These are phyloP conservation scores for Phenoliferia sp. DNA, from an alignment of 1,284 basidiomycete species.

Conservation along the genomic window DNA sequence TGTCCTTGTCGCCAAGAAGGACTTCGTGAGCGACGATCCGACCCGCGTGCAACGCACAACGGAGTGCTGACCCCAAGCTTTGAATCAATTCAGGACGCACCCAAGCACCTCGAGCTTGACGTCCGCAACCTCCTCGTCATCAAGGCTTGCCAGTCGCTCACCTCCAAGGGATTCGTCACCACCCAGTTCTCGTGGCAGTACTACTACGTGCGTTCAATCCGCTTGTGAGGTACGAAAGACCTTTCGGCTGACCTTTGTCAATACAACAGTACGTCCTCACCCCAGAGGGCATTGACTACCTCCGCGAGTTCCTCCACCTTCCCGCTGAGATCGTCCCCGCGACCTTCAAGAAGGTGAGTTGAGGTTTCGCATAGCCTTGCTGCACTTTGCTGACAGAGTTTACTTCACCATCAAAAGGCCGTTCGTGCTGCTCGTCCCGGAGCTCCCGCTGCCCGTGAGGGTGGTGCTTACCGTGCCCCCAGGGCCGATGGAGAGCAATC, in stretches of 20 bases:
- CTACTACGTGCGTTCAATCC: slow-evolving; percentile 42
- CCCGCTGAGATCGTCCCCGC: slow-evolving; percentile 88
- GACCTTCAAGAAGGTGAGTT: slow-evolving; percentile 97
- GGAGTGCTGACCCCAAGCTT: neutral
- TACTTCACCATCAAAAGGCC: too few relatives aligned
- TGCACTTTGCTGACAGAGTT: too few relatives aligned
- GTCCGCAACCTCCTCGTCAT: slow-evolving; percentile 98
- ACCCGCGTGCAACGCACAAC: neutral
- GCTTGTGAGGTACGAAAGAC: neutral
- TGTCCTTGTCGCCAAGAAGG: slow-evolving; percentile 98
- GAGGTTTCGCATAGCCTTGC: too few relatives aligned
- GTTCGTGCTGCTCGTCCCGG: slow-evolving; percentile 64
- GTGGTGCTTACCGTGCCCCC: slow-evolving; percentile 77
- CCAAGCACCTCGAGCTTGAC: slow-evolving; percentile 94
- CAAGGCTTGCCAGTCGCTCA: slow-evolving; percentile 98
- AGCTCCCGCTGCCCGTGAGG: slow-evolving; percentile 53
- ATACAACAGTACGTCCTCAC: slow-evolving; percentile 73
- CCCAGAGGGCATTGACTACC: slow-evolving; percentile 89
- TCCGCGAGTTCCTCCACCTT: slow-evolving; percentile 91
- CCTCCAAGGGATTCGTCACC: slow-evolving; percentile 92
- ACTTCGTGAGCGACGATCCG: slow-evolving; percentile 49
- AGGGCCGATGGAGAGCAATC: slow-evolving; percentile 68
- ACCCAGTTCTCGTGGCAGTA: slow-evolving; percentile 64
- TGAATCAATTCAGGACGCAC: slow-evolving; percentile 56
- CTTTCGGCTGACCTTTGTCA: neutral